Percentiles rank a stretch among this genome's conserved stretches.
Evolutionary conservation across 2,329 filamentous ascomycete species (phyloP).

Genomic region (Fragosphaeria purpurea): DNA sequence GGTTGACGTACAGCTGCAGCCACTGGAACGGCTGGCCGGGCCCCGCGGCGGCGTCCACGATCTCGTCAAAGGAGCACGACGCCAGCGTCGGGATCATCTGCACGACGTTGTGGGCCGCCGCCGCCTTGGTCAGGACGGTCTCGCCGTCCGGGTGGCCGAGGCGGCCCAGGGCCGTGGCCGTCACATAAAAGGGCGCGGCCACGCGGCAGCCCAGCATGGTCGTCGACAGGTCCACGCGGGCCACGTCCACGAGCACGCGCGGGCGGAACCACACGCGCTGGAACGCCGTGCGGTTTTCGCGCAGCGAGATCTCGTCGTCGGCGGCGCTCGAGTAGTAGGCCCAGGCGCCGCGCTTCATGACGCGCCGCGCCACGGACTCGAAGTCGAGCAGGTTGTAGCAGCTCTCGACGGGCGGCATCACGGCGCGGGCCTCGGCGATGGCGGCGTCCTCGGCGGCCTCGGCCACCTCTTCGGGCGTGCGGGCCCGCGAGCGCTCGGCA

Average conservation of each 20-base stretch:
- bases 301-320: slow-evolving; percentile 83
- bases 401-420: slow-evolving; percentile 72
- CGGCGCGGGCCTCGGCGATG: slow-evolving; percentile 60
- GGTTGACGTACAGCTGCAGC: slow-evolving; percentile 97
- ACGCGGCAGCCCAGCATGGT: slow-evolving; percentile 87
- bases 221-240: slow-evolving; percentile 74
- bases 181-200: slow-evolving; percentile 88
- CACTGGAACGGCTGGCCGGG: slow-evolving; percentile 76
- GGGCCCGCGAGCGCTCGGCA: slow-evolving; percentile 35
- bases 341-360: slow-evolving; percentile 97
- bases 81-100: slow-evolving; percentile 99
- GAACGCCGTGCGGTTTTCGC: slow-evolving; percentile 91
- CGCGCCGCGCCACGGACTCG: slow-evolving; percentile 75
- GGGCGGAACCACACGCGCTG: slow-evolving; percentile 98
- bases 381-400: slow-evolving; percentile 96
- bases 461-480: slow-evolving; percentile 43
- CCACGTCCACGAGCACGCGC: slow-evolving; percentile 78
- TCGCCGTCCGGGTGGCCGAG: slow-evolving; percentile 91
- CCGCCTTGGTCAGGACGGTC: slow-evolving; percentile 76
- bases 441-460: slow-evolving; percentile 50
- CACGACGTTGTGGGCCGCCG: slow-evolving; percentile 76
- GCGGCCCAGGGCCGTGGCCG: slow-evolving; percentile 90
- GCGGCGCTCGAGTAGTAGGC: slow-evolving; percentile 94
- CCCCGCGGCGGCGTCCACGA: slow-evolving; percentile 64
- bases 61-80: slow-evolving; percentile 96